phyloP scores from a whole-genome alignment of 306 rosid species.

The Arachis hypogaea region DNA sequence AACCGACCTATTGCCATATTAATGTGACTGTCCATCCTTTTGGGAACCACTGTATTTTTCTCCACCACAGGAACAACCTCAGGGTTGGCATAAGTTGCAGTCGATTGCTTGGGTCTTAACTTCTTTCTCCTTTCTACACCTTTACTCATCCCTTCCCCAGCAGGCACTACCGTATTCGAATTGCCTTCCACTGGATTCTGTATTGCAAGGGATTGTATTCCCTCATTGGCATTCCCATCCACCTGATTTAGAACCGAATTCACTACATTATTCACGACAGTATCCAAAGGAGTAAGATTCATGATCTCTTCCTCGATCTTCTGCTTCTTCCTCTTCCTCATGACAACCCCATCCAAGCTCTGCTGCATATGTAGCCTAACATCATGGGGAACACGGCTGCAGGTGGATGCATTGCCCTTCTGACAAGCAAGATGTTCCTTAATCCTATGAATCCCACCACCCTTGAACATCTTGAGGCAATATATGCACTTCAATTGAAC shows the following conservation, averaged over 20 bases:
- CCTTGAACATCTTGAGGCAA: conserved; percentile 84
- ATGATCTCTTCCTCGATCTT: conserved; percentile 81
- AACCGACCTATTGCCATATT: conserved; percentile 85
- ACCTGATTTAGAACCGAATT: conserved; percentile 45
- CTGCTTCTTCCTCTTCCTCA: conserved; percentile 81
- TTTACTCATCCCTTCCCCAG: conserved; percentile 55
- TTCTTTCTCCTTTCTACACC: conserved; percentile 67
- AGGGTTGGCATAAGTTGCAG: conserved; percentile 37
- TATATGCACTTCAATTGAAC: conserved; percentile 80
- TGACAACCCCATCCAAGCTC: conserved; percentile 84
- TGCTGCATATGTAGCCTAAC: conserved; percentile 72
- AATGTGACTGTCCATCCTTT: conserved; percentile 50
- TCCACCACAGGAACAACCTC: conserved; percentile 47
- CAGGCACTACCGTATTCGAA: conserved; percentile 43
- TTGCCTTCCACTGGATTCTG: conserved; percentile 48
- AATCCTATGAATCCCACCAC: conserved; percentile 99
- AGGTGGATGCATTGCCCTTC: conserved; percentile 89
- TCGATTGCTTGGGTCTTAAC: conserved; percentile 56
- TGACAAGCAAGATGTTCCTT: conserved; percentile 94
- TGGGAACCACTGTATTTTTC: conserved; percentile 43
- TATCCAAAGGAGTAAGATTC: conserved; percentile 49
- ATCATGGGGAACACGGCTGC: conserved; percentile 73
- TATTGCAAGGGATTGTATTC: conserved; percentile 45
- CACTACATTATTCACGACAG: conserved; percentile 39
- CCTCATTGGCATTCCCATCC: conserved; percentile 53